Conservation (phyloP, 306 rosid genomes). For the Hippophae gyantsensis region DNA sequence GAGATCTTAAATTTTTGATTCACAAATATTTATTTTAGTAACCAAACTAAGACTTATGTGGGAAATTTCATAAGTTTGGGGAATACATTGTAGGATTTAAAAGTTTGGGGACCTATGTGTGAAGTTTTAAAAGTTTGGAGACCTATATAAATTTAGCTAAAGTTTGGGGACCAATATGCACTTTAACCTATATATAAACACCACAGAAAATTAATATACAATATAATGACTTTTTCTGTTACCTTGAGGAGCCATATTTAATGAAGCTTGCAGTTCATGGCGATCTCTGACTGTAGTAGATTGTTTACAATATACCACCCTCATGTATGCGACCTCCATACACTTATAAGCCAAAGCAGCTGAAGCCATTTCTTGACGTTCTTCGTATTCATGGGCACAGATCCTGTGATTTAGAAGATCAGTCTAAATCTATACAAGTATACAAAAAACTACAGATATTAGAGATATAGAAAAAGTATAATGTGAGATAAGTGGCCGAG, state of each 20-base stretch:
- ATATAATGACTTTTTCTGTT: conserved; percentile 24
- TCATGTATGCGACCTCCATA: conserved; percentile 76
- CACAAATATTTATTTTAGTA: no score
- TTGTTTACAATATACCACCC: conserved; percentile 51
- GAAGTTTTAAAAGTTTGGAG: no score
- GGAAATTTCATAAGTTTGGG: no score
- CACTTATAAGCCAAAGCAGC: conserved; percentile 93
- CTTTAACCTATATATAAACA: no score
- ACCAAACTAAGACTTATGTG: no score
- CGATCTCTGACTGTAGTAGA: conserved; percentile 41
- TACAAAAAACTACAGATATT: not conserved
- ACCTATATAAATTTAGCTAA: no score
- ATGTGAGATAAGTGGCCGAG: not conserved
- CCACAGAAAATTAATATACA: no score
- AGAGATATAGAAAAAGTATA: conserved; percentile 17
- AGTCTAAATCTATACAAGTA: conserved; percentile 6
- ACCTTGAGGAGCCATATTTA: conserved; percentile 69
- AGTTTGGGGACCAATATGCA: no score
- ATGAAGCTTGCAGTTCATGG: conserved; percentile 52
- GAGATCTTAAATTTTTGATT: no score
- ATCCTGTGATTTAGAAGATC: conserved; percentile 37
- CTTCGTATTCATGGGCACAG: conserved; percentile 68
- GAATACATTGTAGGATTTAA: no score
- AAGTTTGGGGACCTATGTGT: no score
- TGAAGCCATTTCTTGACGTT: conserved; percentile 53